Base-by-base conservation (phyloP, 331 rosid species). In the Malus hybrid region DNA sequence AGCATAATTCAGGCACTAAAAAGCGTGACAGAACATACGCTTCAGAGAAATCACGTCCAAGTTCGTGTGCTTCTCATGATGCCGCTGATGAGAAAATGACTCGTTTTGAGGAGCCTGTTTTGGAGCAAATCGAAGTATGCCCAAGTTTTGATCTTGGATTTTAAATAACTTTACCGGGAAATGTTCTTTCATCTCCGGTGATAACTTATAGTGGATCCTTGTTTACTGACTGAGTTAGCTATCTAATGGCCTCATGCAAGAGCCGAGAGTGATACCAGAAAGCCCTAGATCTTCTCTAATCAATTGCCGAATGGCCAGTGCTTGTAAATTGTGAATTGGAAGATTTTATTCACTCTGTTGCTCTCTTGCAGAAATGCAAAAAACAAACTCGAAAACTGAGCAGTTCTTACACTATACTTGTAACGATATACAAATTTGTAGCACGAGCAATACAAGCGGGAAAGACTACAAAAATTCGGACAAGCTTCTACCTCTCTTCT, bases 121-220 rank as follows among this genome's bases (percentile, higher is more conserved):
- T 72, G 75, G 73, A 48, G 48, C 79, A 87, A 67, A 26, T 61
- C 30, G 24, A 75, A 28, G 79, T 76, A 12, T 70, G 74, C 75
- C 98, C 97, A n/a, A 89, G 86, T 79, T 93, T 93, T 76, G 91
- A 89, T 80, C 94, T 93, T 32, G 96, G 93, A 79, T 84, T 93
- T 82, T 89, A 83, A 84, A 61, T 52, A 75, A 83, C 44, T 16
- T 76, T 73, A 78, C 73, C 74, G 11, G 13, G 36, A 14, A 75
- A 12, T 72, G 42, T 72, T 64, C 52, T 34, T 78, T 71, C 6
- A 10, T 64, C 7, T 22, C 8, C 1, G 7, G 24, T 36, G 26
- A 36, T 24, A 36, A 6, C 76, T 14, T 72, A 2, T 34, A 13
- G 53, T 56, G 33, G 42, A 20, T 34, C 56, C 18, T 12, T 39